Base-by-base conservation (phyloP, 1,139 yeast species). In the Hansenula sp. region DNA sequence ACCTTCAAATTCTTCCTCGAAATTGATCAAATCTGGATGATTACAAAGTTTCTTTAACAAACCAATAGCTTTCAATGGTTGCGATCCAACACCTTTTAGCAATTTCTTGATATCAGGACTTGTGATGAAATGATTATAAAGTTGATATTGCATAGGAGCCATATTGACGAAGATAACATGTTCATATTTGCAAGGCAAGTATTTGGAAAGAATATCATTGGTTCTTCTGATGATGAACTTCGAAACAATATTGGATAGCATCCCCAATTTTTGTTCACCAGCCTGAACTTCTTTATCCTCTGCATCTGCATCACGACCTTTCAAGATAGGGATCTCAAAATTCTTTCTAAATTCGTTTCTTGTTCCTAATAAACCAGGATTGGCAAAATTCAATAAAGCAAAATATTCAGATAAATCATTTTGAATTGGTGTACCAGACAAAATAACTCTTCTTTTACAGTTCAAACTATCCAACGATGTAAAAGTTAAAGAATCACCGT, bases 351-450 rank as follows among this genome's bases (percentile, higher is more conserved):
- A 93, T 47, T 93, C 96, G 25, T 65, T 68, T 52, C 96, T 77
- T 1, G 96, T 73, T 0, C 99, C 99, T 38, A 93, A 69, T 41
- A 89, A 75, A 0, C 96, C 96, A 0, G 99, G 99, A 60, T 93
- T 93, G 9, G 98, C 96, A 70, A 93, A 93, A 57, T 84, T 88
- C 47, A 94, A 70, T 44, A 93, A 70, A 0, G 99, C 89, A 61
- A 91, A 94, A 65, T 93, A 93, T 65, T 93, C 99, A 1, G 96
- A 85, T 37, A 93, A 71, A 68, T 94, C 99, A 60, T 93, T 93
- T 62, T 93, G 99, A 51, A 93, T 93, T 0, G 99, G 99, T 0
- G 99, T 93, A 40, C 99, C 99, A 0, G 97, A 89, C 31, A 93
- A 68, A 51, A 93, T 93, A 10, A 93, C 97, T 52, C 99, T 76